phyloP scores from a whole-genome alignment of 345 rosid genomes.

The Alliaria petiolata region DNA sequence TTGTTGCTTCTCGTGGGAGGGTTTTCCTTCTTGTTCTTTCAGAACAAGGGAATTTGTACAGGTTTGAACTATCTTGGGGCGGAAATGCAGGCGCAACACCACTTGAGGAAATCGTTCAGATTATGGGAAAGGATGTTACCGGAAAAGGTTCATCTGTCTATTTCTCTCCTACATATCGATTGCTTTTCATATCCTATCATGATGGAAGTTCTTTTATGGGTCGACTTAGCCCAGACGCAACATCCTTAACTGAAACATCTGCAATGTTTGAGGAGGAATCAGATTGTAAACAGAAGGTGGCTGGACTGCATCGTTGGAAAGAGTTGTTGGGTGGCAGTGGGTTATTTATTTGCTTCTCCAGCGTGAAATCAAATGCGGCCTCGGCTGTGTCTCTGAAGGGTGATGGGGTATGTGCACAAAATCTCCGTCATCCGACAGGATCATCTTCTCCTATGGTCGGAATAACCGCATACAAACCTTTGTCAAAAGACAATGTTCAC shows the following conservation, averaged over 20 bases:
- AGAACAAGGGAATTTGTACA: no score
- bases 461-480: slow-evolving; percentile 85
- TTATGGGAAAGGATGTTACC: slow-evolving; percentile 56
- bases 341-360: slow-evolving; percentile 76
- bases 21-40: no score
- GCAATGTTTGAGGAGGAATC: slow-evolving; percentile 70
- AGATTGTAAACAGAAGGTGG: slow-evolving; percentile 63
- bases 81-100: slow-evolving; percentile 85
- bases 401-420: slow-evolving; percentile 70
- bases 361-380: slow-evolving; percentile 69
- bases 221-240: slow-evolving; percentile 62
- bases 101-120: slow-evolving; percentile 65
- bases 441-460: slow-evolving; percentile 89
- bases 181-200: slow-evolving; percentile 78
- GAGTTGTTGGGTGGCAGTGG: slow-evolving; percentile 79
- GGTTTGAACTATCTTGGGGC: slow-evolving; percentile 67
- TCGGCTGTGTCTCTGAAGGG: slow-evolving; percentile 59
- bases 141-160: slow-evolving; percentile 84
- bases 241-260: slow-evolving; percentile 66
- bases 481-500: slow-evolving; percentile 86
- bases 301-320: slow-evolving; percentile 91
- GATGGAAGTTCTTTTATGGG: slow-evolving; percentile 86
- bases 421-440: slow-evolving; percentile 71
- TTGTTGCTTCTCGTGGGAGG: no score
- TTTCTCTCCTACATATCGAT: slow-evolving; percentile 70